These are phyloP conservation scores for Boletus rubroflammeus DNA, from an alignment of 768 basidiomycete species.

Conservation along the genomic window DNA sequence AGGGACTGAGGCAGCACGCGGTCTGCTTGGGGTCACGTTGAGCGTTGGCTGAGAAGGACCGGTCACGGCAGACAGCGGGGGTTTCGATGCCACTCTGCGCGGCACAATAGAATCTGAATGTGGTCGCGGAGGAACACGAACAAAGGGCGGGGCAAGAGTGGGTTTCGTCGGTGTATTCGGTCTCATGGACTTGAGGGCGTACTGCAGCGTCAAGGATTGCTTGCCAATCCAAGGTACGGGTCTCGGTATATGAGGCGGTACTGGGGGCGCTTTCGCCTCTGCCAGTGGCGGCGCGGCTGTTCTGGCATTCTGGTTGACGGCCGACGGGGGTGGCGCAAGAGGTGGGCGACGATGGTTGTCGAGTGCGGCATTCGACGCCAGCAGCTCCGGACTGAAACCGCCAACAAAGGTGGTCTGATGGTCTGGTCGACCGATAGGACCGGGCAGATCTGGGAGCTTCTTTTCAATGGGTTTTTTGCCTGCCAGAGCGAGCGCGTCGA, in stretches of 20 bases:
- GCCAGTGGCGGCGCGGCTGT: neutral
- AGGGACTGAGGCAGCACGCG: constrained; percentile 20
- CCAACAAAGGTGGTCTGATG: constrained; percentile 39
- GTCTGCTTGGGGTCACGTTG: constrained; percentile 15
- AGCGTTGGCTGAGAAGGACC: constrained; percentile 11
- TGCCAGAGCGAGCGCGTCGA: constrained; percentile 33
- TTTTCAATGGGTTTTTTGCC: constrained; percentile 15
- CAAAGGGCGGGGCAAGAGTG: constrained; percentile 19
- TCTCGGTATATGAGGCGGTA: constrained; percentile 24
- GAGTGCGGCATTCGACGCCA: constrained; percentile 6
- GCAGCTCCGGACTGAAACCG: constrained; percentile 39
- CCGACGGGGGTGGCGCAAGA: neutral
- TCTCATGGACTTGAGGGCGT: constrained; percentile 19
- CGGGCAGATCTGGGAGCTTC: constrained; percentile 12
- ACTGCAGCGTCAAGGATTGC: constrained; percentile 20
- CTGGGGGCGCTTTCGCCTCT: neutral
- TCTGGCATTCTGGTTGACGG: constrained; percentile 6
- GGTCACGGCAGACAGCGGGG: constrained; percentile 1
- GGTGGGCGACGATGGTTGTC: constrained; percentile 10
- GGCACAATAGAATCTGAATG: constrained; percentile 30
- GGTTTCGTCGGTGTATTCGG: constrained; percentile 7
- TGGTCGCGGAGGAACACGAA: constrained; percentile 28
- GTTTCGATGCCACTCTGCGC: constrained; percentile 3
- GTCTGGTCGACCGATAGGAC: neutral
- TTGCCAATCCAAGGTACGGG: constrained; percentile 31